Percentiles rank a stretch among this genome's conserved stretches.
Conservation (phyloP, 257 asterid genomes). For the Leonotis leonurus region DNA sequence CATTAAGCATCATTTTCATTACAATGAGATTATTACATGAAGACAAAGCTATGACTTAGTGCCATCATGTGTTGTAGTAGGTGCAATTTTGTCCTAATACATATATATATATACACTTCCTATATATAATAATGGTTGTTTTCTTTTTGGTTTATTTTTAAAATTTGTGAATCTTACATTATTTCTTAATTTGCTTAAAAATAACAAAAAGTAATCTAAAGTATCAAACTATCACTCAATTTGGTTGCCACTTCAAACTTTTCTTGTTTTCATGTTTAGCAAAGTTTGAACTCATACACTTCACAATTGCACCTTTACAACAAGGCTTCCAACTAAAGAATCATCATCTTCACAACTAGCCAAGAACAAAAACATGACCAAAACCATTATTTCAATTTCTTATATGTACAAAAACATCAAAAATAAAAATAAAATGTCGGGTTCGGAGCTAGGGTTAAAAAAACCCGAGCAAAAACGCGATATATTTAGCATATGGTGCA, state of each 20-base stretch:
- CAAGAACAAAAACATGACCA: constrained; percentile 17
- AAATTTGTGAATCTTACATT: too few species aligned
- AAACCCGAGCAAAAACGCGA: not conserved
- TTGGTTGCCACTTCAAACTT: constrained; percentile 8
- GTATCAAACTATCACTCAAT: not conserved
- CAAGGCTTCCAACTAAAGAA: constrained; percentile 20
- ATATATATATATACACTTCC: too few species aligned
- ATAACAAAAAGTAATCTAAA: too few species aligned
- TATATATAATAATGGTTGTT: too few species aligned
- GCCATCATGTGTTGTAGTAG: not conserved
- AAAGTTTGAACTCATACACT: not conserved
- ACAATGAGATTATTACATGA: not conserved
- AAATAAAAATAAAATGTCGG: too few species aligned
- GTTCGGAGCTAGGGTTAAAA: constrained; percentile 12
- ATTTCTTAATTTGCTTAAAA: too few species aligned
- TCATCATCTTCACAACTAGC: not conserved
- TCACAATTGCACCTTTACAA: constrained; percentile 29
- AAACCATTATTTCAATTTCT: constrained; percentile 25
- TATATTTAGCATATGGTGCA: constrained; percentile 45
- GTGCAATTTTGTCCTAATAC: not conserved
- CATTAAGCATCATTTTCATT: too few species aligned
- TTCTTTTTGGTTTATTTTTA: too few species aligned
- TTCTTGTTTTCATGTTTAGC: not conserved
- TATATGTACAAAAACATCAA: constrained; percentile 27
- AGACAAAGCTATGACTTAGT: not conserved